phyloP scores from a whole-genome alignment of 495 filamentous ascomycete species.

The Neurospora sp. region DNA sequence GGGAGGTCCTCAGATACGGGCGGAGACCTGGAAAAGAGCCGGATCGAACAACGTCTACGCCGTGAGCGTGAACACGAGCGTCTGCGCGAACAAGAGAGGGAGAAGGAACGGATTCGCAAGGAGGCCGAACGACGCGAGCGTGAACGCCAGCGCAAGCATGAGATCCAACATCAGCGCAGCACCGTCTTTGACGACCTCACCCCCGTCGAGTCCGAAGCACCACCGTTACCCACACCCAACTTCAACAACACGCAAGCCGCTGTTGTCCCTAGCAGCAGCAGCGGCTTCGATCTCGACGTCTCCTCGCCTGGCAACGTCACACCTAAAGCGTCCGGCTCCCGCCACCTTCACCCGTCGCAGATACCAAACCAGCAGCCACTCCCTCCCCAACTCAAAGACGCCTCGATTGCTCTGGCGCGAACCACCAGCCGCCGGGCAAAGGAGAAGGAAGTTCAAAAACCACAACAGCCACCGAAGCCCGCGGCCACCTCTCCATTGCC shows the following conservation, averaged over 20 bases:
- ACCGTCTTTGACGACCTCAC: slow-evolving; percentile 22
- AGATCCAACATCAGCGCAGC: slow-evolving; percentile 20
- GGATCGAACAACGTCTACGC: slow-evolving; percentile 15
- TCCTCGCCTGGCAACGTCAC: background rate
- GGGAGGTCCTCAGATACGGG: slow-evolving; percentile 14
- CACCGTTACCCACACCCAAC: slow-evolving; percentile 3
- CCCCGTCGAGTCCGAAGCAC: slow-evolving; percentile 9
- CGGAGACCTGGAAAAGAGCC: slow-evolving; percentile 14
- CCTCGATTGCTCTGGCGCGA: slow-evolving; percentile 12
- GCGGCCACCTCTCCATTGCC: background rate
- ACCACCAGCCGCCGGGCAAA: slow-evolving; percentile 26
- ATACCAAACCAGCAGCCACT: slow-evolving; percentile 1
- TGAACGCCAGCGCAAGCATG: slow-evolving; percentile 11
- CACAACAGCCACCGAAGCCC: slow-evolving; percentile 6
- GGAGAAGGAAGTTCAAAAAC: background rate
- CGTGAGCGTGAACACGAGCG: slow-evolving; percentile 16
- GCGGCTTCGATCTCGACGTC: slow-evolving; percentile 11
- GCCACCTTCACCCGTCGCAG: background rate
- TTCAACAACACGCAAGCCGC: slow-evolving; percentile 25
- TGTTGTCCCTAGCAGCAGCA: slow-evolving; percentile 11
- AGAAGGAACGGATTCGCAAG: slow-evolving; percentile 7
- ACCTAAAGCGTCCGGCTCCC: slow-evolving; percentile 1
- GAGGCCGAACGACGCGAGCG: slow-evolving; percentile 6
- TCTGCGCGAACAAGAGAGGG: slow-evolving; percentile 10
- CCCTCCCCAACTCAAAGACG: slow-evolving; percentile 2